Base-by-base conservation (phyloP, 1,284 basidiomycete genomes). In the Leucocoprinus gongylophorus region DNA sequence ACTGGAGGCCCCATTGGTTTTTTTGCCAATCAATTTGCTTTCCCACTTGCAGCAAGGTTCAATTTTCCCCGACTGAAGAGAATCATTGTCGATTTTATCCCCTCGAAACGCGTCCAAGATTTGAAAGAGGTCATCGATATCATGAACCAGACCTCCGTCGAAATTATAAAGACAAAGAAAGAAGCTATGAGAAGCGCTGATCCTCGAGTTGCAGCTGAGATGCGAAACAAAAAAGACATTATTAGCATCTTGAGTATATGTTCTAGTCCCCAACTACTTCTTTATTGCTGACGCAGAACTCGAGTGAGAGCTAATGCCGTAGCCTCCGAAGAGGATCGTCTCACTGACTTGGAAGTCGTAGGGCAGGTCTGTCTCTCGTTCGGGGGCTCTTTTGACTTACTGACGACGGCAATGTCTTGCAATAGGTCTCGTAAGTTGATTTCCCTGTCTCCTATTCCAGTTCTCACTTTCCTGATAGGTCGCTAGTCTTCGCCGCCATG, bases 221-320 rank as follows among this genome's bases (percentile, higher is more conserved):
- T 73, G 32, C 66, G 62, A 3, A 58, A 67, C 45, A 73, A 71
- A 5, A 72, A 71, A 50, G 76, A 79, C 57, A 64, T 78, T 44
- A 68, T 76, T 56, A 76, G 73, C 52, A 69, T 78, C 23, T 68
- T 78, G 37, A 61, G 70, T 71, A 57, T 55, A 72, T 63, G 12
- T n/a, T 21, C 32, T 13, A 29, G 21, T 47, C 18, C 39, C 20
- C 23, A 26, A 10, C 13, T 6, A 17, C 17, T 8, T 44, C 18
- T 10, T 21, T 20, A 2, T 32, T 32, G 4, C 30, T 18, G 5
- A 20, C 6, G 13, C 9, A 37, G 32, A 46, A 18, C 20, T 38
- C 26, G 37, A 71, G 69, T 71, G 59, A 62, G 59, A 32, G 65
- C 62, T 5, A 71, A 71, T 50, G 64, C 64, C 56, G 58, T 61